Evolutionary conservation across 495 filamentous ascomycete species (phyloP), one percentile per base, ranked within the genome.

Genomic region (Lasiosphaeriaceae sp.): DNA sequence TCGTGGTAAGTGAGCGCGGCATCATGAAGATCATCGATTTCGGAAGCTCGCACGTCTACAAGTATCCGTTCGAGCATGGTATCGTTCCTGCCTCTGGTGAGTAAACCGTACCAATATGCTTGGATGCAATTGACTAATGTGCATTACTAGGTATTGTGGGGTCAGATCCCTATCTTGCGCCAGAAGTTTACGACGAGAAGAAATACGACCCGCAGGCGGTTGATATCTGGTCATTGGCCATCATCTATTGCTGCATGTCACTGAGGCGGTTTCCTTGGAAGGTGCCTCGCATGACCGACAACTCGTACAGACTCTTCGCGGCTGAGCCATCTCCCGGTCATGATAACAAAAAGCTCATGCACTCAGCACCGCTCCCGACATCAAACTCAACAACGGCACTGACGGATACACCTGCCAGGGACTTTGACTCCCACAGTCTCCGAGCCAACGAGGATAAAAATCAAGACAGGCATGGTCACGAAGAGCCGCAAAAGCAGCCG

Each of bases 1-100:
- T 99, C 16, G 94, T 99, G 47, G 91, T 99, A 48, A 97, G 92
- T 62, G 89, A 96, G 63, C 83, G 86, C 61, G 94, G 94, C n/a
- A 97, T 99, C 59, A 96, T 99, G 89, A 99, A 99, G 74, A 88
- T 99, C 50, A 99, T 99, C 59, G 94, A 99, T 70, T 99, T 99
- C 75, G 94, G 94, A 52, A 97, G 94, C 74, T 92, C 94, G 3
- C 92, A 91, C 55, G 92, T 99, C 47, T 99, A 93, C 76, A 83
- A 87, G 58, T 99, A 99, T 78, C 94, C 94, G 2, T 99, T 99
- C 68, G 94, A 99, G 74, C 90, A 86, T 52, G 90, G 92, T 60
- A 86, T 93, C 49, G 92, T 96, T 20, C 78, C 83, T 37, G 92
- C 94, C 43, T 86, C 83, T 68, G 94, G 94, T 96, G 77, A 75